These are phyloP conservation scores for Eutypella sp. DNA, from an alignment of 2,329 filamentous ascomycete genomes.

Conservation along the genomic window DNA sequence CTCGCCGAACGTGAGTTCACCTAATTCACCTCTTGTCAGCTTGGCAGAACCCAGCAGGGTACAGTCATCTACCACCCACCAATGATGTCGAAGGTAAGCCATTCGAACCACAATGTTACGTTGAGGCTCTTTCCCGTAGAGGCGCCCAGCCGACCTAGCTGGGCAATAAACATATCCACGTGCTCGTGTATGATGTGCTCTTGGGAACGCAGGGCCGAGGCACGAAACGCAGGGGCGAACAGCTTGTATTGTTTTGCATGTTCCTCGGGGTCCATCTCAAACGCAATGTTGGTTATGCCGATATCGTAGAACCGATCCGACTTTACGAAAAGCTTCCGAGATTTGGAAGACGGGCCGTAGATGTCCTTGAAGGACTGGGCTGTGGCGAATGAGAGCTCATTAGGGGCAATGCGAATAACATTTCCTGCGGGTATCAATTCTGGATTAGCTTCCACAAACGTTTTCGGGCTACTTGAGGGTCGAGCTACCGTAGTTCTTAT, in stretches of 20 bases:
- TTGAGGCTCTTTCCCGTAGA: constrained; percentile 7
- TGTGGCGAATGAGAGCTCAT: constrained; percentile 14
- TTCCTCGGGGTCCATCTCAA: constrained; percentile 13
- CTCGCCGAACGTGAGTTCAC: constrained; percentile 14
- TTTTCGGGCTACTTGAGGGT: neutral
- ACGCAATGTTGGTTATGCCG: constrained; percentile 10
- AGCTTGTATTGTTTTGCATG: constrained; percentile 15
- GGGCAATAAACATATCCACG: constrained; percentile 13
- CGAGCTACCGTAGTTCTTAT: constrained; percentile 9
- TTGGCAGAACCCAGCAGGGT: neutral
- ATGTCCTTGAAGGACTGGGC: constrained; percentile 11
- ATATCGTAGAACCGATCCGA: constrained; percentile 12
- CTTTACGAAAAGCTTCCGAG: constrained; percentile 14
- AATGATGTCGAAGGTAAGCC: constrained; percentile 21
- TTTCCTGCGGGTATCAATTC: constrained; percentile 3
- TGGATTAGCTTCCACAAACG: neutral
- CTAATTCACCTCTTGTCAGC: constrained; percentile 1
- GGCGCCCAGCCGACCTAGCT: constrained; percentile 5
- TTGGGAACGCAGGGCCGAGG: constrained; percentile 15
- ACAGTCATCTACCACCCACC: constrained; percentile 1
- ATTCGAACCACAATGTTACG: constrained; percentile 14
- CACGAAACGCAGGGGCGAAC: constrained; percentile 15
- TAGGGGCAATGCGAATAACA: constrained; percentile 14
- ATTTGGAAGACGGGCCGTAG: constrained; percentile 12
- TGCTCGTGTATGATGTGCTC: constrained; percentile 18